Evolutionary conservation across 441 rosid genomes (phyloP).

Genomic region (Hypseocharis bilobata): DNA sequence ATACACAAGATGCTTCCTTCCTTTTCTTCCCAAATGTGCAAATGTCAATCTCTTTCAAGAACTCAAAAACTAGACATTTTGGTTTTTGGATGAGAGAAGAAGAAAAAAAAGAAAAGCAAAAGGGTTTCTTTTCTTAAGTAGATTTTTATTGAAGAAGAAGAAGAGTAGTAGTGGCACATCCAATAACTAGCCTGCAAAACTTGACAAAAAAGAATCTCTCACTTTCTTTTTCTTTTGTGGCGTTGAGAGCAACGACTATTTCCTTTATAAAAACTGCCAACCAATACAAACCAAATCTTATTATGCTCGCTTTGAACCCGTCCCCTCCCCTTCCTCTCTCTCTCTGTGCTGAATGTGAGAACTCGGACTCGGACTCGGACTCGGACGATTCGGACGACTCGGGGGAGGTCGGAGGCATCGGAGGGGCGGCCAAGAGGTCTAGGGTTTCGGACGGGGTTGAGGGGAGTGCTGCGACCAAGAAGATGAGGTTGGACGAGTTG

Average conservation of each 20-base stretch:
- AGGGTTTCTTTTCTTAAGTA: no score
- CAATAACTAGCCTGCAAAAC: not conserved
- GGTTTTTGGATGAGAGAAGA: not conserved
- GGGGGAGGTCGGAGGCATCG: not conserved
- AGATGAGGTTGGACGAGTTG: conserved; percentile 28
- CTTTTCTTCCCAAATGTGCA: no score
- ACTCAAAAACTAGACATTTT: no score
- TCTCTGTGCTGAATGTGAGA: no score
- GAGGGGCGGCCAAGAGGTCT: conserved; percentile 17
- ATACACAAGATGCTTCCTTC: no score
- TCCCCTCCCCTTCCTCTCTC: no score
- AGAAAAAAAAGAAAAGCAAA: no score
- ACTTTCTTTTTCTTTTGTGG: not conserved
- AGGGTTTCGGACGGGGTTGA: conserved; percentile 6
- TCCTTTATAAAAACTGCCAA: not conserved
- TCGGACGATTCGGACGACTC: conserved; percentile 16
- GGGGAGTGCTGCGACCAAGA: conserved; percentile 20
- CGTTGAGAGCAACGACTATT: not conserved
- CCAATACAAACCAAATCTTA: not conserved
- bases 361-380: conserved; percentile 29
- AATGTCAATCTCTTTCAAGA: no score
- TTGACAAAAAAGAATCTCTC: not conserved
- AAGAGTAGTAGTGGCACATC: not conserved
- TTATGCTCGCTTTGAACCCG: no score
- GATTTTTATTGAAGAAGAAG: not conserved